phyloP scores from a whole-genome alignment of 257 asterid species.

The Capsicum pubescens region DNA sequence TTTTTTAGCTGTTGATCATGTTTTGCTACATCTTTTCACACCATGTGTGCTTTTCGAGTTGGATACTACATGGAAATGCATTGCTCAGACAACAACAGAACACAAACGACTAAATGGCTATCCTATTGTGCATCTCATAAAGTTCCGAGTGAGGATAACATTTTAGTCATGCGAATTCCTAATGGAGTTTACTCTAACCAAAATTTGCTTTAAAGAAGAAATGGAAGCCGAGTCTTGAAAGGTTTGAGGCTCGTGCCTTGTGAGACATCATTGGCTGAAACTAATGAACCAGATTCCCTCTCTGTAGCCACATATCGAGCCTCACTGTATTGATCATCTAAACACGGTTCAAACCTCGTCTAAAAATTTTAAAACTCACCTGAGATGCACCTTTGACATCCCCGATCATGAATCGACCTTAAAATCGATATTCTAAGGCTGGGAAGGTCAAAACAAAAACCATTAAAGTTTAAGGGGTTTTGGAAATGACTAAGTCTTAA shows the following conservation, averaged over 20 bases:
- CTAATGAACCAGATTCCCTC: background rate
- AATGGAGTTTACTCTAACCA: slow-evolving; percentile 22
- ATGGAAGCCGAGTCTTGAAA: slow-evolving; percentile 8
- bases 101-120: slow-evolving; percentile 8
- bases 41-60: slow-evolving; percentile 18
- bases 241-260: background rate
- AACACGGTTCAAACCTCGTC: no score
- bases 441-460: no score
- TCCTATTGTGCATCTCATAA: slow-evolving; percentile 17
- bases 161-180: slow-evolving; percentile 25
- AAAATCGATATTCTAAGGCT: no score
- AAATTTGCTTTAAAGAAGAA: background rate
- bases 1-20: no score
- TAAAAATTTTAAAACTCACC: no score
- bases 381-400: no score
- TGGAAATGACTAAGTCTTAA: no score
- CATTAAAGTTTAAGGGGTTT: no score
- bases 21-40: no score
- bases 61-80: slow-evolving; percentile 31
- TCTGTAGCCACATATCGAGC: slow-evolving; percentile 23
- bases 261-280: background rate
- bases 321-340: no score
- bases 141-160: background rate
- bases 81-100: slow-evolving; percentile 16
- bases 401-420: no score